Base-by-base conservation (phyloP, 768 basidiomycete genomes). In the Naganishia onofrii region DNA sequence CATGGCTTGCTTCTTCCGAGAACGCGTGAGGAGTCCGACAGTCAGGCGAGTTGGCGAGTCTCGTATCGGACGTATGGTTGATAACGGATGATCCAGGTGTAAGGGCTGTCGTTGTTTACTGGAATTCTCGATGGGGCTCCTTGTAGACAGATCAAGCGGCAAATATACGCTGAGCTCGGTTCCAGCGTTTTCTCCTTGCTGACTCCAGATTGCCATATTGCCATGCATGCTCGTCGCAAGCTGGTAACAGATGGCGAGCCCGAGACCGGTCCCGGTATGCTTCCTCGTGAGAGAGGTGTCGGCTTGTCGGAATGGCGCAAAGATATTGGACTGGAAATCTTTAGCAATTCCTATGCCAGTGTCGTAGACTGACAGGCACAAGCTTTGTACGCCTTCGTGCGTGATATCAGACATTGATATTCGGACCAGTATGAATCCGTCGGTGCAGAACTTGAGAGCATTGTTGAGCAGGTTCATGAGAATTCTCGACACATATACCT, bases 391-490 rank as follows among this genome's bases (percentile, higher is more conserved):
- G 6, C 55, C 57, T 15, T 48, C 55, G n/a, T 36, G 28, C 34
- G 54, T 68, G 32, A 38, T 34, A n/a, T 63, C 60, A 23, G 42
- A 63, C 60, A 63, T 26, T 4, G 60, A 63, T 26, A 63, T 63
- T 3, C 60, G 36, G 19, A 68, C 67, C 67, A 68, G 36, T 21
- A 68, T 57, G n/a, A 46, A 68, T 6, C 67, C 67, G 29, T 68
- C 48, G 21, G 67, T 58, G 67, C 55, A 57, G 28, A 68, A 68
- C 32, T 68, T 68, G 23, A 68, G 38, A 5, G 67, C 67, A 46
- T 68, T 68, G 31, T 68, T 68, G 56, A 68, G 55, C 29, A 68
- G 34, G 67, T 68, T 68, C 67, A 68, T 68, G 42, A 68, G 44
- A 12, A 68, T 52, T 34, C 67, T 36, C 19, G 67, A 60, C 5